Percentiles rank a stretch among this genome's conserved stretches.
These are phyloP conservation scores for Ophiocordyceps polyrhachis-furcata DNA, from an alignment of 2,329 filamentous ascomycete species.

Conservation along the genomic window DNA sequence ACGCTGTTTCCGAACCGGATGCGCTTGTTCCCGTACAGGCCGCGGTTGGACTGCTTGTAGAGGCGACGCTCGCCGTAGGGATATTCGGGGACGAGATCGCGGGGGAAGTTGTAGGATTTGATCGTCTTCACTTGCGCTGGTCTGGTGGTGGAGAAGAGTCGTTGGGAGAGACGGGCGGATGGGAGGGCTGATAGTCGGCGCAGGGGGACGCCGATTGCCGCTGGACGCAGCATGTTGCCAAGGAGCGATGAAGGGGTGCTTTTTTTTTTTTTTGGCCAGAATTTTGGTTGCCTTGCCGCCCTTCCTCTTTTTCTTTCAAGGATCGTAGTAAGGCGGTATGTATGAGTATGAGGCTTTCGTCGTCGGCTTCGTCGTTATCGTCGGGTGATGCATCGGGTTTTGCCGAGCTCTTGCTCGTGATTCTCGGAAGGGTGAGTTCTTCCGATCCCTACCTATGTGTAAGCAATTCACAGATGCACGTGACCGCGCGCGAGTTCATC, in stretches of 20 bases:
- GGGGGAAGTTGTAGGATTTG: slow-evolving; percentile 24
- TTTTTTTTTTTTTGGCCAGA: no score
- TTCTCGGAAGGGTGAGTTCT: not conserved
- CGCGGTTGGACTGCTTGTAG: slow-evolving; percentile 67
- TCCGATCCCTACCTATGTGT: not conserved
- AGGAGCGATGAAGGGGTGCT: no score
- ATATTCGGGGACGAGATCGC: slow-evolving; percentile 42
- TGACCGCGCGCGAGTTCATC: not conserved
- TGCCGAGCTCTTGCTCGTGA: no score
- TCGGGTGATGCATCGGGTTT: no score
- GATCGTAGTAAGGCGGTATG: not conserved
- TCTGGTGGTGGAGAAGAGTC: slow-evolving; percentile 19
- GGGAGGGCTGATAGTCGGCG: not conserved
- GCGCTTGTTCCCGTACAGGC: slow-evolving; percentile 50
- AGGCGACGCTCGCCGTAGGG: slow-evolving; percentile 50
- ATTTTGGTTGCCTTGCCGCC: no score
- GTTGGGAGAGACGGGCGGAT: slow-evolving; percentile 1
- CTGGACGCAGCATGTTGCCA: not conserved
- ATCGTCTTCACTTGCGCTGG: slow-evolving; percentile 20
- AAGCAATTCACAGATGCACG: not conserved
- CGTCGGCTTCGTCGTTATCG: no score
- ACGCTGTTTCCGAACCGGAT: slow-evolving; percentile 70
- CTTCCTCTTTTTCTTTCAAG: not conserved
- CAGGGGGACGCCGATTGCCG: not conserved
- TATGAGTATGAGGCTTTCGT: no score